phyloP scores from a whole-genome alignment of 129 eudicot genomes.

The Helianthus annuus region DNA sequence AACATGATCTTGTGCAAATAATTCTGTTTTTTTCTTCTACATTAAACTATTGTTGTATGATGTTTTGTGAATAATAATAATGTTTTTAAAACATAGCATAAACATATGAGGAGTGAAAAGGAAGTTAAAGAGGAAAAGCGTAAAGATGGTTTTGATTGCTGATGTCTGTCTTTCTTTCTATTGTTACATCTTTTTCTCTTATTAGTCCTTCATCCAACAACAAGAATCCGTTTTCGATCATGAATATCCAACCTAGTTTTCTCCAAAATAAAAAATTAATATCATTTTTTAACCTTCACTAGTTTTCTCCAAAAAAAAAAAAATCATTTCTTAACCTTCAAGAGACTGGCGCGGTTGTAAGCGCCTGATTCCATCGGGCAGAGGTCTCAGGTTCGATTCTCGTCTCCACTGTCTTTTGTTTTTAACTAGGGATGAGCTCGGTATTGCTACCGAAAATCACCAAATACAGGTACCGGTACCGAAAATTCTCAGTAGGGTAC shows the following conservation, averaged over 20 bases:
- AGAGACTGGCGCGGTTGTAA: not conserved
- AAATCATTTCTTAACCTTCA: not conserved
- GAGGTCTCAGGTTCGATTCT: not conserved
- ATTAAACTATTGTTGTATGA: constrained; percentile 8
- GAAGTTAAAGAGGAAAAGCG: constrained; percentile 43
- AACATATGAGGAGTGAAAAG: constrained; percentile 41
- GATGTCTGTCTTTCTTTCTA: constrained; percentile 42
- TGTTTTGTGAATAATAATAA: constrained; percentile 25
- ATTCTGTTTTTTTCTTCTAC: constrained; percentile 6
- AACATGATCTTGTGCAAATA: constrained; percentile 20
- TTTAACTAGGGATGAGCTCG: no score
- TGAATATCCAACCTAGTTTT: not conserved
- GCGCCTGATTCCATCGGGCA: not conserved
- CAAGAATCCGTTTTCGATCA: constrained; percentile 13
- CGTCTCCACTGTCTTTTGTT: not conserved
- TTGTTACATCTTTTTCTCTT: constrained; percentile 32
- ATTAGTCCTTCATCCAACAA: constrained; percentile 14
- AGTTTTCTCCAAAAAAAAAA: not conserved
- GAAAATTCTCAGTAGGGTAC: no score
- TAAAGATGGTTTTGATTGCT: constrained; percentile 30
- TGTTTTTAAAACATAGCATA: constrained; percentile 29
- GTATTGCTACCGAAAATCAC: no score
- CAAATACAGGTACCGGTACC: no score
- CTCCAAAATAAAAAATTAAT: not conserved
- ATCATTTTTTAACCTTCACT: not conserved